A percentile compares a stretch with the other conserved stretches of the same genome.
Evolutionary conservation across 2,329 filamentous ascomycete genomes (phyloP).

Genomic region (Monosporascus sp.): DNA sequence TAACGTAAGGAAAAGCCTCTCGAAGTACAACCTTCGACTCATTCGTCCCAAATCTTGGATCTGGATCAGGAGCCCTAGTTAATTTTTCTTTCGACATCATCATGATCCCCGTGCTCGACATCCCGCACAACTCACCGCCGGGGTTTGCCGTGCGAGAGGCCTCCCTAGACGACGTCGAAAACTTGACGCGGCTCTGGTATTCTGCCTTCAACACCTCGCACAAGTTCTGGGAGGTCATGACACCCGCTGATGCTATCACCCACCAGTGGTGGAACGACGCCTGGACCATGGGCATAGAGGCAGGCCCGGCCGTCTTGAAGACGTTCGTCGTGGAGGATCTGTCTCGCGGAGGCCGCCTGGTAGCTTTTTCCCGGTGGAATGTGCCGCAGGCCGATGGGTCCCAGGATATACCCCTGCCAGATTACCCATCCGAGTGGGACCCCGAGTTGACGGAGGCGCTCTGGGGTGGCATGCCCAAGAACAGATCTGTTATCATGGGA

Average conservation of each 20-base stretch:
- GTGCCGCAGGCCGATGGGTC: slow-evolving; percentile 7
- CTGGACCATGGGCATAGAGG: slow-evolving; percentile 5
- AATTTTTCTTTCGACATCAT: background rate
- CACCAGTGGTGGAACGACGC: slow-evolving; percentile 7
- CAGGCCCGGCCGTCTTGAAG: slow-evolving; percentile 3
- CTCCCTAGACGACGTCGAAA: slow-evolving; percentile 1
- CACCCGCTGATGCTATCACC: slow-evolving; percentile 3
- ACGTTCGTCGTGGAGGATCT: slow-evolving; percentile 11
- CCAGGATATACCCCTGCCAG: slow-evolving; percentile 7
- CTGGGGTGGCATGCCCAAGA: slow-evolving; percentile 9
- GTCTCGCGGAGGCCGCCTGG: slow-evolving; percentile 1
- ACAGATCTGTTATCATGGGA: slow-evolving; percentile 5
- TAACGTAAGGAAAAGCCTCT: too few relatives aligned
- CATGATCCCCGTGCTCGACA: background rate
- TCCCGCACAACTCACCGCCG: background rate
- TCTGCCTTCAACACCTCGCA: slow-evolving; percentile 8
- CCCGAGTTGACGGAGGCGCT: slow-evolving; percentile 5
- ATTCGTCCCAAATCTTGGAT: background rate
- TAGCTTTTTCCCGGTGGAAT: slow-evolving; percentile 7
- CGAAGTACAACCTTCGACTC: background rate
- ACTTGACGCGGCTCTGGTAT: slow-evolving; percentile 8
- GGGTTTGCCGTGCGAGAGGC: slow-evolving; percentile 8
- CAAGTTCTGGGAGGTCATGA: slow-evolving; percentile 3
- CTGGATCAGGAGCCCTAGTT: background rate
- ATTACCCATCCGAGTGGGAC: slow-evolving; percentile 6